Evolutionary conservation across 352 stramenopile species (phyloP), one percentile per base, ranked within the genome.

Genomic region (Globisporangium uncinulatum): DNA sequence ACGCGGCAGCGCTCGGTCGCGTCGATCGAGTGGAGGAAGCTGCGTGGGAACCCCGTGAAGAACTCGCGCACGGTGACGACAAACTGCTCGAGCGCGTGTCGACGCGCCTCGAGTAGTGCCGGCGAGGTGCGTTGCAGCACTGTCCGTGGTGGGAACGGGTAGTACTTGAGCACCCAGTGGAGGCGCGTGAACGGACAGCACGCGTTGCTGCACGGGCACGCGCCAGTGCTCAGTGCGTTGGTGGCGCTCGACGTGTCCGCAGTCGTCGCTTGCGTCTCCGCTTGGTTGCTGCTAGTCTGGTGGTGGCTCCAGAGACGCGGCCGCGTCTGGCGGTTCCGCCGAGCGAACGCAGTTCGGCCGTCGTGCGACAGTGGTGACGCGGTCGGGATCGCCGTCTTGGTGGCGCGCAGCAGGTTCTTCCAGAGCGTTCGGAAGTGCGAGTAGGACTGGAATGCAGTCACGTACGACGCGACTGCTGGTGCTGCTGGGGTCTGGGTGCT

Each of bases 381-480:
- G 9, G 55, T 56, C 21, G 49, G 57, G 36, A 51, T 58, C 31
- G 48, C 37, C 41, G 50, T 49, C 54, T 74, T 76, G 5, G 76
- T 87, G 19, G 69, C 70, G 24, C 63, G 66, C 44, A 69, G 57
- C 41, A 87, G 50, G 24, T 79, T 70, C 50, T 68, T 80, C 74
- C 74, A 85, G 45, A 87, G 70, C 45, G 64, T 66, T 20, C 76
- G 76, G 41, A 87, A 87, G 56, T 87, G 67, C 0, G 74, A 85
- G 64, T 85, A 85, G 6, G 76, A 87, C 17, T 73, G 76, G 50
- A 64, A 56, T 14, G 66, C 66, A 4, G 66, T 70, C 41, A 74
- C 60, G 36, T 56, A 57, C 3, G 62, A 54, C 11, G 45, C 32
- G 15, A 62, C 51, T 24, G 46, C 63, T 17, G 39, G 39, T 4